These are phyloP conservation scores for Casuarina equisetifolia DNA, from an alignment of 306 rosid genomes.

Conservation along the genomic window DNA sequence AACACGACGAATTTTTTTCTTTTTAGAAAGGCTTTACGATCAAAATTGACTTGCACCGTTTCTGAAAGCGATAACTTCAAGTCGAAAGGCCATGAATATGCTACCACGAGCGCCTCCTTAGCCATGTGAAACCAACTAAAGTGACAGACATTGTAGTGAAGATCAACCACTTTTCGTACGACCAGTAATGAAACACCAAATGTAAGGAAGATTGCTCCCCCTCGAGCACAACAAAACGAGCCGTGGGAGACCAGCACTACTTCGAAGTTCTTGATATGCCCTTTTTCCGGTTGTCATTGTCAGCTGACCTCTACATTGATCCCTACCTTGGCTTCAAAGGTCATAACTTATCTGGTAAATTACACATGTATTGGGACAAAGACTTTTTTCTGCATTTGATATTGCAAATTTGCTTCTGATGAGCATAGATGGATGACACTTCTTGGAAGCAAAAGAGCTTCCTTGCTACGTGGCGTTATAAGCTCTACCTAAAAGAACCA, in stretches of 20 bases:
- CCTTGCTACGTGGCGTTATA: neutral
- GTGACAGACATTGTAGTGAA: neutral
- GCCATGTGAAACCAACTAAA: neutral
- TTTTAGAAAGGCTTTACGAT: too few relatives aligned
- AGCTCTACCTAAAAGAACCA: too few relatives aligned
- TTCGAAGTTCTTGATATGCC: neutral
- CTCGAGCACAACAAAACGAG: neutral
- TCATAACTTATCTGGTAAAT: neutral
- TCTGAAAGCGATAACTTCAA: too few relatives aligned
- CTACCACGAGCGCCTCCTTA: too few relatives aligned
- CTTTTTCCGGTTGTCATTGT: neutral
- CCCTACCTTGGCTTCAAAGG: neutral
- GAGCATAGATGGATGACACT: neutral
- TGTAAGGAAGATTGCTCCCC: neutral
- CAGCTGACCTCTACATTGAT: neutral
- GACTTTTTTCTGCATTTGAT: neutral
- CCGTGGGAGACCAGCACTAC: neutral
- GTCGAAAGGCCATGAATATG: too few relatives aligned
- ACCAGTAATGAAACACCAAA: neutral
- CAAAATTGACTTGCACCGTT: too few relatives aligned
- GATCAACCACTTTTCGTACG: neutral
- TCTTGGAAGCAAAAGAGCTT: neutral
- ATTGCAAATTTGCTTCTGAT: neutral
- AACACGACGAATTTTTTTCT: too few relatives aligned
- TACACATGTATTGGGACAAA: neutral